Conservation (phyloP, 139 green algal genomes). For the Coelastrella sp. region DNA sequence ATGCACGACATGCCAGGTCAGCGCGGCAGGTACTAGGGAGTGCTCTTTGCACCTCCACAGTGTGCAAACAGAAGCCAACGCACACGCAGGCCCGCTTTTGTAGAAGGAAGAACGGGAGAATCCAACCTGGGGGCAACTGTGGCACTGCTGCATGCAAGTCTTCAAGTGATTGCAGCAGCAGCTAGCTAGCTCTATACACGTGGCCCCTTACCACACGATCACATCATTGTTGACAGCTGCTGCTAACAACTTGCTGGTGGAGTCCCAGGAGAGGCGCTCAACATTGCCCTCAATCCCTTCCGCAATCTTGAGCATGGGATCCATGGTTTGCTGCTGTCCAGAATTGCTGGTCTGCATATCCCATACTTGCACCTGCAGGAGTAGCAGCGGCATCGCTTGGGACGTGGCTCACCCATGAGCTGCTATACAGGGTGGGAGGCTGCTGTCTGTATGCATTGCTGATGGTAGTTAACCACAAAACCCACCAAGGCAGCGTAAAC, state of each 20-base stretch:
- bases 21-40: background rate
- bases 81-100: too few species aligned
- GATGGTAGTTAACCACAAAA: too few species aligned
- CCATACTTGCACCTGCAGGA: slow-evolving; percentile 51
- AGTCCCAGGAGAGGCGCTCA: slow-evolving; percentile 47
- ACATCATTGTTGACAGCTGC: slow-evolving; percentile 54
- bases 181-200: background rate
- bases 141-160: too few species aligned
- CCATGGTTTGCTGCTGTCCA: slow-evolving; percentile 14
- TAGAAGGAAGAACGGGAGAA: too few species aligned
- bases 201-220: slow-evolving; percentile 46
- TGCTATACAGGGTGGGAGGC: too few species aligned
- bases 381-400: background rate
- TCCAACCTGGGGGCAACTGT: too few species aligned
- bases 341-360: slow-evolving; percentile 33
- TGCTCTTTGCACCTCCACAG: too few species aligned
- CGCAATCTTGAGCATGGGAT: slow-evolving; percentile 36
- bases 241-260: slow-evolving; percentile 48
- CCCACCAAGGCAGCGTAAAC: too few species aligned
- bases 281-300: slow-evolving; percentile 46
- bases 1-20: background rate
- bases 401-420: too few species aligned
- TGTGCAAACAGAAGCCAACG: too few species aligned
- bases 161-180: too few species aligned
- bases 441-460: too few species aligned